Conservation (phyloP, 164 flowering plant genomes). For the Houttuynia cordata region DNA sequence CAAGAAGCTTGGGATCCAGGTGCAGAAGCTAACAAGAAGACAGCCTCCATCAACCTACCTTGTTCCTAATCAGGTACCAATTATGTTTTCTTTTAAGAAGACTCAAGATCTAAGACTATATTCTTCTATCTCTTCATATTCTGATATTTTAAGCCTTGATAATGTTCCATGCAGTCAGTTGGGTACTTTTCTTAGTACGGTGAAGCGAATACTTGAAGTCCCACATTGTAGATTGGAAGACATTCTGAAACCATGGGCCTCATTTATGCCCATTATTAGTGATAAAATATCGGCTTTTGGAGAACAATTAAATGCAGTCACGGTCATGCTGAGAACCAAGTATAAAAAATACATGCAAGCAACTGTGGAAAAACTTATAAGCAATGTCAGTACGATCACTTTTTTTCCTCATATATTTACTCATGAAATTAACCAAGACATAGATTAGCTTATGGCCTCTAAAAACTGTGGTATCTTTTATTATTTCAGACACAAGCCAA, state of each 20-base stretch:
- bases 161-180: slow-evolving; percentile 30
- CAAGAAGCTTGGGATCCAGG: slow-evolving; percentile 75
- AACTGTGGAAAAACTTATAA: slow-evolving; percentile 59
- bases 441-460: not conserved
- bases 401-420: not conserved
- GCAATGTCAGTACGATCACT: slow-evolving; percentile 44
- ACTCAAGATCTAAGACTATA: not conserved
- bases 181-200: slow-evolving; percentile 72
- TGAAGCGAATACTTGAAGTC: slow-evolving; percentile 84
- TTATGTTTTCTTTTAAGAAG: slow-evolving; percentile 5
- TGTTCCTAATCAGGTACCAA: slow-evolving; percentile 61
- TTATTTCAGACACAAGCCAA: slow-evolving; percentile 43
- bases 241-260: slow-evolving; percentile 71
- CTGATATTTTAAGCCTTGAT: not conserved
- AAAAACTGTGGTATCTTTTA: not conserved
- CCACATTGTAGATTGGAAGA: slow-evolving; percentile 69
- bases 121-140: not conserved
- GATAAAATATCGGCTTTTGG: slow-evolving; percentile 56
- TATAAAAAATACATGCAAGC: slow-evolving; percentile 90
- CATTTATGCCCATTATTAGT: slow-evolving; percentile 51
- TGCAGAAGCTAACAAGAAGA: slow-evolving; percentile 82
- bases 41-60: slow-evolving; percentile 57
- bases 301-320: slow-evolving; percentile 78
- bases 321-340: slow-evolving; percentile 78
- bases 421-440: not conserved